Base-by-base conservation (phyloP, 768 basidiomycete species). In the Serendipita vermifera region DNA sequence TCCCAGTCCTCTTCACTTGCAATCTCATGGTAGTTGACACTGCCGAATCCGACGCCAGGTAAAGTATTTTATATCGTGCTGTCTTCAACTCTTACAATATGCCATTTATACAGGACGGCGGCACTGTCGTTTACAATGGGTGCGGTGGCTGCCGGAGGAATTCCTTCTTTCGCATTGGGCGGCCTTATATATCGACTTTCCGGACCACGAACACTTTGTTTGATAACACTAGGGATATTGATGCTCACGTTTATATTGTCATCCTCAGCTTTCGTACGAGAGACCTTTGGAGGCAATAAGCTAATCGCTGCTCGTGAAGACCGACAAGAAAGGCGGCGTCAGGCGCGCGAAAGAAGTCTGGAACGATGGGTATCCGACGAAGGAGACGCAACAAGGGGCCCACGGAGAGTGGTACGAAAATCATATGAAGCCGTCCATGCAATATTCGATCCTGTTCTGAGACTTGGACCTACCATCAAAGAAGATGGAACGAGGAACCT, bases 1-100 rank as follows among this genome's bases (percentile, higher is more conserved):
- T 51, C 22, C 9, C 22, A 24, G 9, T 29, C 24, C 22, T 51
- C n/a, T n/a, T 51, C 4, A 27, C 32, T 11, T 27, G 9, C 15
- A 51, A 51, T 26, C 17, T 51, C 5, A 51, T 51, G 46, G 46
- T 51, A 22, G 32, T 51, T 22, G 46, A 51, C 27, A 51, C 46
- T 29, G 46, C 46, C 0, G n/a, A 9, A 27, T 31, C 46, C 1
- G 27, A 31, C 17, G 17, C 20, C 9, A 15, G 46, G 46, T 51
- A 31, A 51, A 31, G n/a, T n/a, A n/a, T n/a, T n/a, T 51, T 26
- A 11, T 7, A 11, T 43, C 13, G 13, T 7, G 9, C 26, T 43
- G 26, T 43, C 40, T 26, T 7, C 13, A 9, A 43, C 13, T 13
- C 9, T 9, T 24, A 9, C 24, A 43, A 11, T 9, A 26, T n/a